These are phyloP conservation scores for Annona cherimola DNA, from an alignment of 164 flowering plant species.

Conservation along the genomic window DNA sequence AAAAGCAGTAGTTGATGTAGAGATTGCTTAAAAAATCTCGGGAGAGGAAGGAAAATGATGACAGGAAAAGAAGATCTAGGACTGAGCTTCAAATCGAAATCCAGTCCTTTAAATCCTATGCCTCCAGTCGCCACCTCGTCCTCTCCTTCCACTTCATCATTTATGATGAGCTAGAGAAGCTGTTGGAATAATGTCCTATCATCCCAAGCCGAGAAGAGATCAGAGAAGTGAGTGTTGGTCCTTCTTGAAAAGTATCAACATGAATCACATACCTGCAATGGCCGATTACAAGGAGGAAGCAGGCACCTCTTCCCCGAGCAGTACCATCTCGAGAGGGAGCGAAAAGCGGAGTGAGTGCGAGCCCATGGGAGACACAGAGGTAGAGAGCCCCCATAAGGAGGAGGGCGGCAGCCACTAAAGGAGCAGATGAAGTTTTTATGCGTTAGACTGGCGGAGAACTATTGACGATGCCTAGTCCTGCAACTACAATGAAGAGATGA, in stretches of 20 bases:
- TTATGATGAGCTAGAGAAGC: constrained; percentile 24
- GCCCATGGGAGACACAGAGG: constrained; percentile 2
- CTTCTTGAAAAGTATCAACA: constrained; percentile 75
- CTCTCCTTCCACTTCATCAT: constrained; percentile 15
- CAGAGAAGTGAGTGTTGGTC: constrained; percentile 39
- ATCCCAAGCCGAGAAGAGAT: constrained; percentile 47
- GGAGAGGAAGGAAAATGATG: constrained; percentile 25
- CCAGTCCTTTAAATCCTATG: constrained; percentile 44
- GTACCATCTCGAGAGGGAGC: constrained; percentile 33
- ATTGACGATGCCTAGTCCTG: too few species aligned
- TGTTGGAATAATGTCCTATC: constrained; percentile 37
- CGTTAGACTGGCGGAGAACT: too few species aligned
- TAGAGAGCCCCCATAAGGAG: too few species aligned
- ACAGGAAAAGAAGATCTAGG: constrained; percentile 61
- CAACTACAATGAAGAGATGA: too few species aligned
- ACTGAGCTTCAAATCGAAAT: constrained; percentile 41
- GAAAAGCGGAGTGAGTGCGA: constrained; percentile 40
- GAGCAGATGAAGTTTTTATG: too few species aligned
- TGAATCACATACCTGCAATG: constrained; percentile 50
- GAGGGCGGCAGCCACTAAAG: too few species aligned
- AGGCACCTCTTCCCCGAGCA: constrained; percentile 47
- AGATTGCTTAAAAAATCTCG: too few species aligned
- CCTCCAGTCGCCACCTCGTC: constrained; percentile 23
- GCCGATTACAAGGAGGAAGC: constrained; percentile 55
- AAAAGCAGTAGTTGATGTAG: too few species aligned